phyloP scores from a whole-genome alignment of 192 early-diverging fungal species.

The Coemansia sp. region DNA sequence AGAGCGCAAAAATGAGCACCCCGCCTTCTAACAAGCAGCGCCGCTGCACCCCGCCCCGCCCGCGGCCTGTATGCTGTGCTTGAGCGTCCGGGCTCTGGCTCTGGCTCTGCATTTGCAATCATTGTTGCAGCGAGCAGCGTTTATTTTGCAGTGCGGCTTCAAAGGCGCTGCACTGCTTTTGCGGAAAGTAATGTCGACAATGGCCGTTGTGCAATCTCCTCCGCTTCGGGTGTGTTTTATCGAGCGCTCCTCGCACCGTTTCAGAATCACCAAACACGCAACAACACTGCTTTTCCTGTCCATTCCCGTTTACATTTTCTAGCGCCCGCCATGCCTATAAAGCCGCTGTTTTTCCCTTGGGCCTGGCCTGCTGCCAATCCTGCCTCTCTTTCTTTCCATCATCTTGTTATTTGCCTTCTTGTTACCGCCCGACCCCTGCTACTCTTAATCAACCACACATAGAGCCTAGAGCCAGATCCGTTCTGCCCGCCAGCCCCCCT shows the following conservation, averaged over 20 bases:
- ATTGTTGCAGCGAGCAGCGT: background rate
- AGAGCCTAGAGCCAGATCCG: background rate
- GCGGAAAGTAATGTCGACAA: slow-evolving; percentile 5
- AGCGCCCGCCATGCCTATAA: background rate
- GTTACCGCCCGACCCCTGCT: background rate
- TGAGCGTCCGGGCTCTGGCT: no score
- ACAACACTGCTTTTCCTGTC: background rate
- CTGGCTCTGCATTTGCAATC: background rate
- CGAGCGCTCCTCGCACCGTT: slow-evolving; percentile 23
- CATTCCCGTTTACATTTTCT: slow-evolving; percentile 15
- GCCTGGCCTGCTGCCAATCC: background rate
- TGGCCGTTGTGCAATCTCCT: slow-evolving; percentile 1
- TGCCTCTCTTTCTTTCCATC: background rate
- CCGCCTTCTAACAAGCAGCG: background rate
- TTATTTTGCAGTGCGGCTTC: background rate
- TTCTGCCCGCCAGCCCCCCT: background rate
- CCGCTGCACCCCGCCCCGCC: background rate
- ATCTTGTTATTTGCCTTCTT: background rate
- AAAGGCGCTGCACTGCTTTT: slow-evolving; percentile 5
- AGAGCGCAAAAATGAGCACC: background rate
- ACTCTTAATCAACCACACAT: background rate
- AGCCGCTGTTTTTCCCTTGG: background rate
- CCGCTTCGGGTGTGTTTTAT: slow-evolving; percentile 3
- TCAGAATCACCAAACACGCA: slow-evolving; percentile 24
- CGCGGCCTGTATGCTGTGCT: no score